Evolutionary conservation across 345 rosid species (phyloP), one percentile per base, ranked within the genome.

Genomic region (Lagerstroemia speciosa): DNA sequence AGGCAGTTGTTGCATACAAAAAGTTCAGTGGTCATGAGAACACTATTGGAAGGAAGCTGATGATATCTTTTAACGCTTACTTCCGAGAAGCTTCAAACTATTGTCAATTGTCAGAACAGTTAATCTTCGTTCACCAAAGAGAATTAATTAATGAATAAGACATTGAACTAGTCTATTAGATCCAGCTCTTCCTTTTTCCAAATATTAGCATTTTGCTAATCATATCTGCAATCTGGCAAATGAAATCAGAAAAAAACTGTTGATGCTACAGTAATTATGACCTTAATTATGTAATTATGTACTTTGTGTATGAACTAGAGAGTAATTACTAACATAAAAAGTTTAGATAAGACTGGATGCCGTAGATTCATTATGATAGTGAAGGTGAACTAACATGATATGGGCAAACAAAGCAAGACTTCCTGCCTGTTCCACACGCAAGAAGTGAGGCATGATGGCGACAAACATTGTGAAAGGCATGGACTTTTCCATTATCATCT

Each of bases 361-460:
- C 10, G 9, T 50, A 50, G 57, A 50, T 50, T 50, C 26, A n/a
- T 48, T n/a, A 20, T 48, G 53, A 48, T 26, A 58, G 14, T 9
- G 19, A 58, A 19, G 29, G 63, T 58, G 58, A 66, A 78, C 82
- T 81, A 67, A 91, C 98, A 81, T 91, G 98, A 75, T 91, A 90
- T 74, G 96, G 98, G 84, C 97, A 93, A 0, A 88, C 86, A 70
- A 90, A 89, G 76, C 98, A 89, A 52, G 96, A 82, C 67, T 77
- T 90, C 40, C 75, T 79, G 63, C 98, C 97, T 67, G 74, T 74
- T 69, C 96, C 98, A 37, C 83, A 78, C 0, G 90, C 92, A 74
- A 93, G 87, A 76, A 93, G 80, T 63, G 96, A 86, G 29, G 96
- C 97, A 76, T 89, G 98, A 70, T 93, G 98, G 64, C 97, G 85